Evolutionary conservation across 208 protist species (phyloP), one percentile per base, ranked within the genome.

Genomic region (Crithidia fasciculata): DNA sequence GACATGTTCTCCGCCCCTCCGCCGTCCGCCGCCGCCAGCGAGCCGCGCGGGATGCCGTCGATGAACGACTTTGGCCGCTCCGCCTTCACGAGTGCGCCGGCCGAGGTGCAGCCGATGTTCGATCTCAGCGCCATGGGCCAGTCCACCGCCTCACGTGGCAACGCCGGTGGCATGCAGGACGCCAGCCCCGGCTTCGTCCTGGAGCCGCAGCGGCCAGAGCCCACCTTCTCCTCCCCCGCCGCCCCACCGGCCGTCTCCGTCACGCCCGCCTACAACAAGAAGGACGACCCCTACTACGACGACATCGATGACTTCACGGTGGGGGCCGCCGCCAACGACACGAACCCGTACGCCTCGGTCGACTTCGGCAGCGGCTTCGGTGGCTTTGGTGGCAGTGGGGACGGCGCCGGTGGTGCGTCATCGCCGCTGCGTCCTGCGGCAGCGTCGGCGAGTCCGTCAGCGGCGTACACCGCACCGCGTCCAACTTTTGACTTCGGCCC

Each of bases 281-380:
- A 63, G 12, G 76, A 87, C 43, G 80, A 92, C 68, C 87, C 87
- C 9, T 92, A 86, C 80, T 92, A 92, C 76, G 87, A 92, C 40
- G 84, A 89, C 56, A 92, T 92, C 66, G 84, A 92, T 58, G 84
- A 92, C 75, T 92, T 87, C 72, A 92, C 83, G 3, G 76, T 87
- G 15, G 43, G 61, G 10, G 40, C 75, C 7, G 74, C 71, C 8
- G 45, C 16, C 39, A 59, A 43, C n/a, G 57, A 55, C 53, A 41
- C 37, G 40, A 64, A 76, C 36, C 16, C 61, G 18, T 78, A 58
- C 45, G 70, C 72, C 2, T 50, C 73, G 16, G 66, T 91, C 28
- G 83, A 91, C 71, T 83, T 88, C 45, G 66, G 43, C 44, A 57
- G 72, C 19, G 74, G 52, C 37, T 84, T 84, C 39, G 41, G 28